These are phyloP conservation scores for Thecaphora thlaspeos DNA, from an alignment of 1,284 basidiomycete genomes.

Conservation along the genomic window DNA sequence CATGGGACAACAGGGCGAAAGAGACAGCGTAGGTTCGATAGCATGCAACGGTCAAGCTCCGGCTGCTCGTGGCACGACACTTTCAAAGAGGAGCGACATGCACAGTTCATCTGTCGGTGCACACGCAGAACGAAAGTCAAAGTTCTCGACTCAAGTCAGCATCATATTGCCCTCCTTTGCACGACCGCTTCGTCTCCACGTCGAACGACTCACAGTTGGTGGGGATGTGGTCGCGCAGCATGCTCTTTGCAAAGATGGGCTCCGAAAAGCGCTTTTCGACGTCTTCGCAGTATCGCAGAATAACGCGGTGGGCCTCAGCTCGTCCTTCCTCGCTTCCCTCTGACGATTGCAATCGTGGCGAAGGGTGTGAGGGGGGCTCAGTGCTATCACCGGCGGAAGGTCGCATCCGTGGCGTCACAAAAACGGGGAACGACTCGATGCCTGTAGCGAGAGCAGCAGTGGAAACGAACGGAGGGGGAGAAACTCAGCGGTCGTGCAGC, in stretches of 20 bases:
- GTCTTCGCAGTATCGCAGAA: conserved; percentile 60
- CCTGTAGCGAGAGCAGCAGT: not conserved
- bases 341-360: too few species aligned
- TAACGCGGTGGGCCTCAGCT: conserved; percentile 59
- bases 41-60: not conserved
- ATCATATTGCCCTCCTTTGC: not conserved
- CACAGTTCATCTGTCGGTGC: conserved; percentile 44
- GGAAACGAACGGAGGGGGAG: not conserved
- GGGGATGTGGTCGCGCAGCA: conserved; percentile 48
- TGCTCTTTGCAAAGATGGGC: conserved; percentile 57
- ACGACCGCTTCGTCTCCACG: too few species aligned
- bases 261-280: conserved; percentile 62
- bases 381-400: not conserved
- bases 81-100: conserved; percentile 40
- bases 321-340: conserved; percentile 5
- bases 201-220: conserved; percentile 43
- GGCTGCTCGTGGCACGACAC: conserved; percentile 10
- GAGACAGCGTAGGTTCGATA: too few species aligned
- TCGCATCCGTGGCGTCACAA: conserved; percentile 37
- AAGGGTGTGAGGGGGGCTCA: not conserved
- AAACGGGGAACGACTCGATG: conserved; percentile 46
- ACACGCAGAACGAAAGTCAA: too few species aligned
- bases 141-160: not conserved
- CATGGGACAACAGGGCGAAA: too few species aligned
- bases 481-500: too few species aligned